Evolutionary conservation across 441 rosid species (phyloP).

Genomic region (Populus hybrid): DNA sequence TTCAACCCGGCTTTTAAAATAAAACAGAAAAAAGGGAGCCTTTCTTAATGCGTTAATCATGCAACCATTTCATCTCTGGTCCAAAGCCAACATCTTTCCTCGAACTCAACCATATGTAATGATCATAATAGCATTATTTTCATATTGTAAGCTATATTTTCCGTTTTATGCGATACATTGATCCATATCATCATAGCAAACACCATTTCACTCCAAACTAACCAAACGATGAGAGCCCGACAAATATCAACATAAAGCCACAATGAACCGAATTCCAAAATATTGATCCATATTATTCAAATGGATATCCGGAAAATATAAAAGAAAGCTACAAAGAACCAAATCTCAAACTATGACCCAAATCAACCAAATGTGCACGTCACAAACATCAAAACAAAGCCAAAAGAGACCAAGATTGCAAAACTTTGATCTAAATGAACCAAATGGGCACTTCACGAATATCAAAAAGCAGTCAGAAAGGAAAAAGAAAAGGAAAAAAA

Average conservation of each 20-base stretch:
- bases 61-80: background rate
- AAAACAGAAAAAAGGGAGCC: background rate
- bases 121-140: background rate
- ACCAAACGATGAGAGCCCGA: background rate
- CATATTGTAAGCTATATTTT: constrained; percentile 2
- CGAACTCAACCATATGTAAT: constrained; percentile 13
- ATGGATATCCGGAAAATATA: background rate
- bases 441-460: background rate
- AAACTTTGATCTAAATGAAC: background rate
- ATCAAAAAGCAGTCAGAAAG: background rate
- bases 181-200: constrained; percentile 12
- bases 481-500: background rate
- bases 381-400: constrained; percentile 4
- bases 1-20: background rate
- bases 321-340: background rate
- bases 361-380: background rate
- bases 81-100: background rate
- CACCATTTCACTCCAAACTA: background rate
- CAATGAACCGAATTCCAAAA: background rate
- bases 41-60: background rate
- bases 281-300: background rate
- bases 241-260: background rate
- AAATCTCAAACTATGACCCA: background rate
- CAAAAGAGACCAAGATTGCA: background rate
- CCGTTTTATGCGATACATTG: background rate